Percentiles rank a stretch among this genome's conserved stretches.
Conservation (phyloP, 306 rosid species). For the Medicago arabica region DNA sequence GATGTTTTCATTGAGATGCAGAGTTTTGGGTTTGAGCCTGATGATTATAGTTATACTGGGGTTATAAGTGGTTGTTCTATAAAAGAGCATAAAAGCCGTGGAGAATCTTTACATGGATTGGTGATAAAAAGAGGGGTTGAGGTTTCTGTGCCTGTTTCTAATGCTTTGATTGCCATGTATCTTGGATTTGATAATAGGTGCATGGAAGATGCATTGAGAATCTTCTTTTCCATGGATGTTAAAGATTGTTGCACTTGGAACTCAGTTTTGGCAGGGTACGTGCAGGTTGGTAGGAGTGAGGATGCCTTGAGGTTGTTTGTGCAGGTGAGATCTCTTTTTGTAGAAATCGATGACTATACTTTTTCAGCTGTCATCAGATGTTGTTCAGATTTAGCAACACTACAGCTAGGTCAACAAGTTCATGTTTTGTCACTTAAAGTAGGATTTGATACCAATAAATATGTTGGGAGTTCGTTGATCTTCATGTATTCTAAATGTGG, state of each 20-base stretch:
- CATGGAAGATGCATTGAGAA: conserved; percentile 61
- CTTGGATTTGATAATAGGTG: conserved; percentile 57
- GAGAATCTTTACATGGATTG: conserved; percentile 72
- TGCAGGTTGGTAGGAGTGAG: conserved; percentile 74
- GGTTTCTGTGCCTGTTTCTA: conserved; percentile 64
- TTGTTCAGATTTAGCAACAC: conserved; percentile 76
- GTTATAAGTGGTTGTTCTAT: conserved; percentile 60
- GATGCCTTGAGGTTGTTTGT: conserved; percentile 69
- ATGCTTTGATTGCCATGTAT: conserved; percentile 84
- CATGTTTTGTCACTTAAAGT: conserved; percentile 64
- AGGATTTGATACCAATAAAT: conserved; percentile 64
- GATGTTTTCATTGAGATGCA: conserved; percentile 67
- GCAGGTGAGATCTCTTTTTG: conserved; percentile 53
- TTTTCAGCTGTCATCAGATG: conserved; percentile 72
- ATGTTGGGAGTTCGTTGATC: conserved; percentile 79
- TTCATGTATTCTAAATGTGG: conserved; percentile 94
- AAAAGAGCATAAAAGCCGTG: conserved; percentile 48
- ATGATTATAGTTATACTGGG: conserved; percentile 75
- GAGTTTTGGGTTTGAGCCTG: conserved; percentile 69
- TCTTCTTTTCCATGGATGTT: conserved; percentile 58
- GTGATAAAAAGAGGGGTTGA: conserved; percentile 73
- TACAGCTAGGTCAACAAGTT: conserved; percentile 77
- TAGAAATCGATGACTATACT: conserved; percentile 71
- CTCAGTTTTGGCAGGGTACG: conserved; percentile 74
- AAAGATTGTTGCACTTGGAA: conserved; percentile 85